Evolutionary conservation across 176 grass and related monocot species (phyloP).

Genomic region (Eragrostis nindensis): DNA sequence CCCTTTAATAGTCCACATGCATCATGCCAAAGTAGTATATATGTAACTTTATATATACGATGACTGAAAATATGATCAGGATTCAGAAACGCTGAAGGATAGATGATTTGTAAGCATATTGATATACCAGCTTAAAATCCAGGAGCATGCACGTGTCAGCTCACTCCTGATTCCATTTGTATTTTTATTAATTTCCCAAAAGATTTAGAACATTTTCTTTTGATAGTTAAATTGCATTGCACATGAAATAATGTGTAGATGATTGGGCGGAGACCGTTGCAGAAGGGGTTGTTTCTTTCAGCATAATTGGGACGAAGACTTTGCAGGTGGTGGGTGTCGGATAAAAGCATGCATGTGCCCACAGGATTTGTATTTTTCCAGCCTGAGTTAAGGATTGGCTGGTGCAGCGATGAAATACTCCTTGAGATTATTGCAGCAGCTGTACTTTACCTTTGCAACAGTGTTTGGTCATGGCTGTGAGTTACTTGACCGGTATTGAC

Average conservation of each 20-base stretch:
- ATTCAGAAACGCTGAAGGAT: slow-evolving; percentile 28
- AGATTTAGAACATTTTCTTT: slow-evolving; percentile 21
- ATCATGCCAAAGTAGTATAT: slow-evolving; percentile 26
- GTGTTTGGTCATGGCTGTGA: slow-evolving; percentile 26
- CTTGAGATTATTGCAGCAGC: slow-evolving; percentile 44
- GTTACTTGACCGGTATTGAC: background rate
- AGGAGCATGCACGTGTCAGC: slow-evolving; percentile 12
- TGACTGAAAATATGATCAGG: slow-evolving; percentile 4
- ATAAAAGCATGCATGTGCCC: slow-evolving; percentile 33
- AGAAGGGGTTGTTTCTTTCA: slow-evolving; percentile 62
- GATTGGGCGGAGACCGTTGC: slow-evolving; percentile 53
- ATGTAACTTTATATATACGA: background rate
- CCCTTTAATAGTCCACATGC: slow-evolving; percentile 17
- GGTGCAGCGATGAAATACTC: slow-evolving; percentile 41
- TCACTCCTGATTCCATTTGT: background rate
- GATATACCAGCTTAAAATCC: background rate
- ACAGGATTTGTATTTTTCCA: slow-evolving; percentile 34
- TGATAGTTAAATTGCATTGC: slow-evolving; percentile 15
- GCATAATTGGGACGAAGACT: slow-evolving; percentile 67
- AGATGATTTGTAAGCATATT: slow-evolving; percentile 34
- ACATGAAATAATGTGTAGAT: slow-evolving; percentile 71
- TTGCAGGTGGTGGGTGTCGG: slow-evolving; percentile 62
- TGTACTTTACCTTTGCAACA: slow-evolving; percentile 33
- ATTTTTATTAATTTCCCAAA: background rate
- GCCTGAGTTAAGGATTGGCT: slow-evolving; percentile 30